phyloP scores from a whole-genome alignment of 2,329 filamentous ascomycete species.

The Aspergillus tubingensis region DNA sequence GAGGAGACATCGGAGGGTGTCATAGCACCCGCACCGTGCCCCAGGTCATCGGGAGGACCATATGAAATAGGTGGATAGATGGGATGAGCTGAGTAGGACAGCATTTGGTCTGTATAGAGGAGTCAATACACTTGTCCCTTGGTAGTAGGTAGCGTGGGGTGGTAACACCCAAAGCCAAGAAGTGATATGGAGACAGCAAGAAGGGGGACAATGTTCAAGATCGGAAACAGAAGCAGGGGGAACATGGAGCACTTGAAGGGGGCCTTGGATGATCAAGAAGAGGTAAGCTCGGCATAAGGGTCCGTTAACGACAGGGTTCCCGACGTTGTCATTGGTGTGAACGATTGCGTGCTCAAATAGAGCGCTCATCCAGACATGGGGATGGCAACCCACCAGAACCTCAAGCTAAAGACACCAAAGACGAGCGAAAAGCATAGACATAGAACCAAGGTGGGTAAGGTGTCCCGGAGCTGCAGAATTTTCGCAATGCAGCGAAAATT shows the following conservation, averaged over 20 bases:
- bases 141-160: constrained; percentile 28
- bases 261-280: constrained; percentile 16
- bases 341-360: constrained; percentile 40
- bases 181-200: constrained; percentile 17
- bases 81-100: constrained; percentile 41
- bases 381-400: constrained; percentile 2
- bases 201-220: constrained; percentile 10
- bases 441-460: constrained; percentile 4
- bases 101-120: constrained; percentile 41
- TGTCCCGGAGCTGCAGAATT: constrained; percentile 2
- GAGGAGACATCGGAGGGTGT: constrained; percentile 47
- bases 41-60: constrained; percentile 38
- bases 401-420: constrained; percentile 2
- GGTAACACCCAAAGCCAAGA: constrained; percentile 13
- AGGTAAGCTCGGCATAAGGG: constrained; percentile 23
- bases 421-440: constrained; percentile 4
- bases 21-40: constrained; percentile 37
- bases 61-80: constrained; percentile 43
- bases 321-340: constrained; percentile 35
- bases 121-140: constrained; percentile 42
- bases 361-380: constrained; percentile 18
- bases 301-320: constrained; percentile 25
- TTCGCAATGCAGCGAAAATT: background rate
- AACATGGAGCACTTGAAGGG: constrained; percentile 13
- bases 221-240: constrained; percentile 13